Evolutionary conservation across 768 basidiomycete genomes (phyloP).

Genomic region (Boletus insuetus): DNA sequence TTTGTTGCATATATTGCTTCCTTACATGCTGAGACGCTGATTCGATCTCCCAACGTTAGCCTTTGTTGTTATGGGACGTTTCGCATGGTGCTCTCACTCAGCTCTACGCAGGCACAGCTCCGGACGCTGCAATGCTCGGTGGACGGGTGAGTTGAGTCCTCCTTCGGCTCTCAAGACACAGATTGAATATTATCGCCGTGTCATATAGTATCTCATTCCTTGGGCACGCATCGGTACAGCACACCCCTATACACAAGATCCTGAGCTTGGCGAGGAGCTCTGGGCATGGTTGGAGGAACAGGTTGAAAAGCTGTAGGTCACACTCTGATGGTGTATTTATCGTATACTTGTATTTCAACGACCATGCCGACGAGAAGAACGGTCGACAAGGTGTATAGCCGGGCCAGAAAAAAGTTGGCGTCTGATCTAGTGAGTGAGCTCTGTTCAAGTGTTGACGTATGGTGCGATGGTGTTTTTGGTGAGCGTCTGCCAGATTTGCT

Average conservation of each 20-base stretch:
- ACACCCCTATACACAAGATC: conserved; percentile 1
- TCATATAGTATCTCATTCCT: conserved; percentile 6
- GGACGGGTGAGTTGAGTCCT: neutral
- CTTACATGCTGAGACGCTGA: too few relatives aligned
- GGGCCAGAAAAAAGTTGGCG: too few relatives aligned
- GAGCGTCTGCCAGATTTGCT: too few relatives aligned
- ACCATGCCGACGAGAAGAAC: too few relatives aligned
- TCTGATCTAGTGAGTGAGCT: too few relatives aligned
- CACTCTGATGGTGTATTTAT: too few relatives aligned
- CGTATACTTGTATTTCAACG: too few relatives aligned
- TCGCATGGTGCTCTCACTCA: conserved; percentile 8
- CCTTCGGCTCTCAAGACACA: neutral
- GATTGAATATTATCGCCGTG: neutral
- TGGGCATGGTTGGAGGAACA: conserved; percentile 13
- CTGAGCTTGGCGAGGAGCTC: conserved; percentile 9
- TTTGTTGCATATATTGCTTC: neutral
- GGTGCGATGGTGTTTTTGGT: too few relatives aligned
- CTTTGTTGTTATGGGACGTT: neutral
- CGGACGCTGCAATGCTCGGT: conserved; percentile 1
- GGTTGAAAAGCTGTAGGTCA: neutral
- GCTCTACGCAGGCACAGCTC: conserved; percentile 9
- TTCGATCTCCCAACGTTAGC: neutral
- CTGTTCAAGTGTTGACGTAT: too few relatives aligned
- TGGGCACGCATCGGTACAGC: conserved; percentile 3
- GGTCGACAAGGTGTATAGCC: too few relatives aligned